Percentiles rank a stretch among this genome's conserved stretches.
Evolutionary conservation across 257 asterid species (phyloP).

Genomic region (Nicotiana attenuata): DNA sequence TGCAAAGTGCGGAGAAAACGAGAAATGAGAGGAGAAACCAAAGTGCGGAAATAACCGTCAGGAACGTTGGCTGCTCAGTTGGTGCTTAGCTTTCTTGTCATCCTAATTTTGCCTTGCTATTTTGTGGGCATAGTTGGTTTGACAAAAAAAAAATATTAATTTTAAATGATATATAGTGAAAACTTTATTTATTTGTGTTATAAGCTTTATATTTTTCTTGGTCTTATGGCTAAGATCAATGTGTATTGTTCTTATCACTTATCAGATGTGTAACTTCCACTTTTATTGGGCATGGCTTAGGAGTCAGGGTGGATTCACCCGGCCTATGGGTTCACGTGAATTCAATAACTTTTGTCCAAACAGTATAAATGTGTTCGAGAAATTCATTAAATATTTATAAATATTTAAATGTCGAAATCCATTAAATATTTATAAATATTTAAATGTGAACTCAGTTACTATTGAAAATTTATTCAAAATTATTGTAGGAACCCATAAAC

Average conservation of each 20-base stretch:
- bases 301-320: no score
- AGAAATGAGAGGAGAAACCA: conserved; percentile 20
- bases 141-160: neutral
- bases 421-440: no score
- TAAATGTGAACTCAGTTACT: no score
- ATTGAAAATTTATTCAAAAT: no score
- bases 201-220: neutral
- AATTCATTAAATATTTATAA: no score
- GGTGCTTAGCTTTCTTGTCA: neutral
- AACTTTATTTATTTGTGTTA: neutral
- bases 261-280: neutral
- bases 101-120: neutral
- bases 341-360: no score
- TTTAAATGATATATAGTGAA: no score
- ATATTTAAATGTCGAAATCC: no score
- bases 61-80: conserved; percentile 20
- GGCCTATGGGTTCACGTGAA: no score
- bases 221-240: neutral
- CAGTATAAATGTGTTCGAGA: no score
- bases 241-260: neutral
- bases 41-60: conserved; percentile 49
- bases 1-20: conserved; percentile 47
- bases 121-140: conserved; percentile 7
- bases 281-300: no score
- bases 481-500: no score